Base-by-base conservation (phyloP, 2,329 filamentous ascomycete genomes). In the Immersiporthe knoxdaviesiana region DNA sequence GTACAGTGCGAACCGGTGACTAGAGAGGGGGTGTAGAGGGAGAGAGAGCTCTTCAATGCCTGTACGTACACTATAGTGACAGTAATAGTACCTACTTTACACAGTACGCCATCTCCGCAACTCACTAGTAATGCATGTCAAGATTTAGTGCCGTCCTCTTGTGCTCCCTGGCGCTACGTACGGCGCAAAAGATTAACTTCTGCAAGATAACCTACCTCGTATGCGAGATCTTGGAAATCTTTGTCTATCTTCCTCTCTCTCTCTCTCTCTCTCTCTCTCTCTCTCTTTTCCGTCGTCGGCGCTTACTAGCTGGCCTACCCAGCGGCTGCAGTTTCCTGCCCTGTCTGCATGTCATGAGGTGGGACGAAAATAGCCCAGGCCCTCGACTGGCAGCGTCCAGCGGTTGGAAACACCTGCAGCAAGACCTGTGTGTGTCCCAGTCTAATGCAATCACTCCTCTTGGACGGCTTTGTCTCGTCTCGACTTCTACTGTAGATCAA, bases 381-480 rank as follows among this genome's bases (percentile, higher is more conserved):
- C 44, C 24, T 24, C 39, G 60, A 65, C 24, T 63, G 8, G 64
- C n/a, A 16, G 39, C 50, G 37, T 63, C 32, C 56, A 65, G 68
- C 64, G 59, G 63, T 69, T 65, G 59, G 59, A 69, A 67, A 67
- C 68, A 52, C 30, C 12, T 30, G 18, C 64, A 69, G 64, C 64
- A 18, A 69, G 52, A 59, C 64, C 52, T n/a, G 21, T 47, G 8
- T 44, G 47, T 68, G 41, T 68, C 54, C 18, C 21, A 8, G 44
- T 47, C 18, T 39, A 54, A 66, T 68, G 59, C 63, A 52, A 44
- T 66, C 56, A 41, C 44, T 66, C 47, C 58, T 8, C 63, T 47
- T 66, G 63, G 66, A 37, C 67, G 44, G 41, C 67, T 59, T 58
- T 69, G 67, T 69, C 67, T 69, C 67, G 67, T 69, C 67, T 69